A percentile compares a stretch with the other conserved stretches of the same genome.
Conservation (phyloP, 2,329 filamentous ascomycete species). For the Botrytis medusae region DNA sequence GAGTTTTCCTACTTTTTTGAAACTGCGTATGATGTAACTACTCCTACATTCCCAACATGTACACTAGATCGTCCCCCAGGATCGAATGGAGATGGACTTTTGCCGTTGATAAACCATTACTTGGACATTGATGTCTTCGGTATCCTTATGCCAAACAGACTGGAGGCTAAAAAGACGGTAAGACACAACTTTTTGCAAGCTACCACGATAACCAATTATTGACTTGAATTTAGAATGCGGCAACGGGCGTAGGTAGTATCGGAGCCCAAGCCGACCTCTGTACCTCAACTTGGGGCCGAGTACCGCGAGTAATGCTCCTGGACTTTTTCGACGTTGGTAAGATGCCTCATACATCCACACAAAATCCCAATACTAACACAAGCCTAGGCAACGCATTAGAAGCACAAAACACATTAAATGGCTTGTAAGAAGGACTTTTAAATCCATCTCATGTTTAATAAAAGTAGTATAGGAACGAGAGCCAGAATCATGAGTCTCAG, state of each 20-base stretch:
- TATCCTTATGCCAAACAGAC: constrained; percentile 54
- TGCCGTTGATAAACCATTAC: constrained; percentile 65
- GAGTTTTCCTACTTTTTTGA: constrained; percentile 70
- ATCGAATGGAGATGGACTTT: constrained; percentile 46
- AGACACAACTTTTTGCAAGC: neutral
- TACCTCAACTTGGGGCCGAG: constrained; percentile 46
- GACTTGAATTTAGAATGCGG: constrained; percentile 25
- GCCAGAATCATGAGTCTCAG: constrained; percentile 23
- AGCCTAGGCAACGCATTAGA: constrained; percentile 35
- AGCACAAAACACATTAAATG: constrained; percentile 37
- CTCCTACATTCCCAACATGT: constrained; percentile 60
- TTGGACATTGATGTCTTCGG: constrained; percentile 50
- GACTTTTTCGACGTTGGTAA: constrained; percentile 56
- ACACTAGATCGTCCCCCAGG: constrained; percentile 58
- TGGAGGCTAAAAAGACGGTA: constrained; percentile 41
- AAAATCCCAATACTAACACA: neutral
- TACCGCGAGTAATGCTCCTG: constrained; percentile 56
- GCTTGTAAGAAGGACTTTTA: constrained; percentile 21
- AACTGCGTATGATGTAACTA: constrained; percentile 61
- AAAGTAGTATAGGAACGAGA: constrained; percentile 19
- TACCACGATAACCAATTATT: neutral
- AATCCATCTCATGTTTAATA: neutral
- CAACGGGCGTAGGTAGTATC: constrained; percentile 51
- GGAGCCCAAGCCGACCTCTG: constrained; percentile 51
- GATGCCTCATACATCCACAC: neutral